Evolutionary conservation across 305 asterid species (phyloP), one percentile per base, ranked within the genome.

Genomic region (Rubia peregrina): DNA sequence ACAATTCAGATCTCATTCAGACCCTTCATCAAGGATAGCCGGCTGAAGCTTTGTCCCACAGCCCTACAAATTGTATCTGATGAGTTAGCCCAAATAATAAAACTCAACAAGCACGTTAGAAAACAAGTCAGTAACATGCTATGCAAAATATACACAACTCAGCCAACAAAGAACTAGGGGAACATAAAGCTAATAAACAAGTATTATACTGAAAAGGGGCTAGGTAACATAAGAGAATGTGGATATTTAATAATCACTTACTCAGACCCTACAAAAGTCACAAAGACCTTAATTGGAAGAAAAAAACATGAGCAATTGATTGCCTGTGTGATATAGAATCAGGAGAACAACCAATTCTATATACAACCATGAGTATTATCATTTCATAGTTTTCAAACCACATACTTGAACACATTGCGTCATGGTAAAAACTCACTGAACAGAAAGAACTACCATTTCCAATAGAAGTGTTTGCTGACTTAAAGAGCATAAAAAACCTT

Each of bases 11-110:
- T 85, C 62, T 90, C 98, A 44, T 90, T 95, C 72, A 90, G 88
- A 67, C 96, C 97, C 85, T 93, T 93, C 95, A 81, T 84, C 85
- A 89, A 82, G 74, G 89, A 88, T 67, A 93, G 78, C 71, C 89
- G 83, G 71, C 92, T 90, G 80, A 90, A 88, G 88, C 92, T 93
- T 83, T 89, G 97, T 71, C 97, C 97, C 16, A 95, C 90, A 81
- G 88, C 95, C 64, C 97, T 92, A 96, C 76, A 83, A 69, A n/a
- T 24, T 55, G 71, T 17, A 61, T 57, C 6, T 3, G 36, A 19
- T 19, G 62, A 57, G 36, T 57, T 57, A 56, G 61, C 61, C 33
- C 11, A 1, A 56, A 21, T 9, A 9, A 57, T 9, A 2, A 22
- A 57, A 56, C 14, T 8, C 33, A 9, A 55, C 61, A n/a, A 53